phyloP scores from a whole-genome alignment of 768 basidiomycete species.

The Boletus barrowsii region DNA sequence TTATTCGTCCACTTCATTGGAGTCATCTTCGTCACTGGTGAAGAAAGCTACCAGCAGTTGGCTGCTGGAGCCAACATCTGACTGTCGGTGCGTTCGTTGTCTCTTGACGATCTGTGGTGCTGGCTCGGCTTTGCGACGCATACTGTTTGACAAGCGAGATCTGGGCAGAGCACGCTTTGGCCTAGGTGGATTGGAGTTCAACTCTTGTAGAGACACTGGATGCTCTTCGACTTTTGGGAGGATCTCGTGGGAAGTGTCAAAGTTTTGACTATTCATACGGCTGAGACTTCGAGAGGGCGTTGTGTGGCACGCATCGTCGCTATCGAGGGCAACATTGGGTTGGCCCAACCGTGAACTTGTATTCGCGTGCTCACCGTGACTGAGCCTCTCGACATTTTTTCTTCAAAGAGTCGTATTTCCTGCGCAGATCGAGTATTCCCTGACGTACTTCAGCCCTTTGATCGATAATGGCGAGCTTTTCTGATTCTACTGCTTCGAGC shows the following conservation, averaged over 20 bases:
- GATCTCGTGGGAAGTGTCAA: constrained; percentile 10
- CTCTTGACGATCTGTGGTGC: constrained; percentile 17
- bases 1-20: constrained; percentile 4
- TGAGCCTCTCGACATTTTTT: constrained; percentile 20
- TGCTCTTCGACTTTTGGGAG: constrained; percentile 24
- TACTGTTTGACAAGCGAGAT: constrained; percentile 10
- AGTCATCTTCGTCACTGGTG: constrained; percentile 12
- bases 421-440: constrained; percentile 39
- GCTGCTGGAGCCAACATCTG: constrained; percentile 14
- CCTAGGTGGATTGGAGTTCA: constrained; percentile 6
- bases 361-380: constrained; percentile 11
- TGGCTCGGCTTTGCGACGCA: constrained; percentile 5
- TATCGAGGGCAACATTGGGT: not conserved
- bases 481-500: constrained; percentile 31
- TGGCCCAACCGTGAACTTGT: not conserved
- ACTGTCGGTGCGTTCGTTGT: constrained; percentile 22
- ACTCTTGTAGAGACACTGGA: constrained; percentile 13
- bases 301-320: not conserved
- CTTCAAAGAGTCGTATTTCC: constrained; percentile 31
- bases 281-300: constrained; percentile 5
- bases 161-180: constrained; percentile 30
- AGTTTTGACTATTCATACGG: constrained; percentile 7
- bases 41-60: not conserved
- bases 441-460: constrained; percentile 35
- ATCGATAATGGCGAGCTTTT: constrained; percentile 27